A percentile compares a stretch with the other conserved stretches of the same genome.
Evolutionary conservation across 768 basidiomycete genomes (phyloP).

Genomic region (Lepiota brunneoincarnata): DNA sequence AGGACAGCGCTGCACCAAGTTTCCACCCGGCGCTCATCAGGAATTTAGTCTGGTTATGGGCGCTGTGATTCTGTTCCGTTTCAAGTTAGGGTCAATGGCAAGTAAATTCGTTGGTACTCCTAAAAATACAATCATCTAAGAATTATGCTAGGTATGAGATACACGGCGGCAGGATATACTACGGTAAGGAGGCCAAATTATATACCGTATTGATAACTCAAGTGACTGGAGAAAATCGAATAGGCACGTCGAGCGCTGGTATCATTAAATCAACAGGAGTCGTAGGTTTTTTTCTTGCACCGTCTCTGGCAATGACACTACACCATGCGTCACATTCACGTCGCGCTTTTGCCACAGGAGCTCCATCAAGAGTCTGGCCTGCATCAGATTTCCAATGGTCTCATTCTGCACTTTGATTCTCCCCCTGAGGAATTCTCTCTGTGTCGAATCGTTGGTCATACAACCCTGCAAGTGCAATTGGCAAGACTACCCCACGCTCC

Average conservation of each 20-base stretch:
- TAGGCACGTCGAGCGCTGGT: neutral
- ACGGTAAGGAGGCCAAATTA: slow-evolving; percentile 4
- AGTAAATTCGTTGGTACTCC: slow-evolving; percentile 3
- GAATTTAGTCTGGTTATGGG: neutral
- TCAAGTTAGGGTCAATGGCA: neutral
- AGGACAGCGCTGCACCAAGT: neutral
- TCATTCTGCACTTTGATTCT: slow-evolving; percentile 54
- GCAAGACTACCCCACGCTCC: slow-evolving; percentile 71
- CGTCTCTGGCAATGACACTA: slow-evolving; percentile 54
- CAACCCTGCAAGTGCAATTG: slow-evolving; percentile 72
- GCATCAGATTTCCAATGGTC: slow-evolving; percentile 57
- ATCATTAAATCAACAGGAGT: slow-evolving; percentile 47
- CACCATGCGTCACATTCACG: slow-evolving; percentile 26
- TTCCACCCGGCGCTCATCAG: slow-evolving; percentile 5
- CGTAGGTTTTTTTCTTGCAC: slow-evolving; percentile 48
- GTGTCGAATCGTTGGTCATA: slow-evolving; percentile 63
- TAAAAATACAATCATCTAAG: slow-evolving; percentile 13
- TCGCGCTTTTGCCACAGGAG: slow-evolving; percentile 69
- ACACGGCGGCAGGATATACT: slow-evolving; percentile 8
- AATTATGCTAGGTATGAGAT: slow-evolving; percentile 10
- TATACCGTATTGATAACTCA: slow-evolving; percentile 3
- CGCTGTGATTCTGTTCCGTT: slow-evolving; percentile 5
- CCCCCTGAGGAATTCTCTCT: slow-evolving; percentile 56
- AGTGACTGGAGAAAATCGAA: slow-evolving; percentile 2
- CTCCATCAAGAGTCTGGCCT: slow-evolving; percentile 62